Base-by-base conservation (phyloP, 2,329 filamentous ascomycete genomes). In the Xylaria sp. region DNA sequence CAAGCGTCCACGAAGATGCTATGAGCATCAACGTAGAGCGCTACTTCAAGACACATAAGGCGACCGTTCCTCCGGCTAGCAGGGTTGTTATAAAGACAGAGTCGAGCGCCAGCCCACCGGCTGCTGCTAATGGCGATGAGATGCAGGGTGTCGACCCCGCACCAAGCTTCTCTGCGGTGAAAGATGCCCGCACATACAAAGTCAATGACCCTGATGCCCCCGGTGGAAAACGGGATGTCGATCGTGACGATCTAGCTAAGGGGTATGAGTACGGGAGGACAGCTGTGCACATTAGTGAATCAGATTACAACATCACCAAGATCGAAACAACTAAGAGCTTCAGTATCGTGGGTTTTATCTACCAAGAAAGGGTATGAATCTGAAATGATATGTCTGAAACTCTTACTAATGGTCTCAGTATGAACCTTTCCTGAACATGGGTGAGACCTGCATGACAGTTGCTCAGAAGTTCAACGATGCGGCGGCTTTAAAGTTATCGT, bases 251-350 rank as follows among this genome's bases (percentile, higher is more conserved):
- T 15, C 83, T 99, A 38, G 92, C 92, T n/a, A 96, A 93, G 75
- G 95, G 95, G 0, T 99, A 94, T 72, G 89, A 92, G 72, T 99
- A 99, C 74, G 95, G 95, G 47, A 86, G 93, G 60, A 97, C 94
- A 0, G 92, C 92, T 2, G 94, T 99, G 1, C 89, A 91, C 68
- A 97, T 99, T 69, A 92, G 87, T 67, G 89, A 94, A 69, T 90
- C 90, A 0, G 94, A 99, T 71, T 85, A 90, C 74, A 92, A 94
- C 69, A 88, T 97, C 60, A 96, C 92, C n/a, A 93, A 91, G 67
- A 83, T 97, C 35, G 89, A 96, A 71, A 95, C 92, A 0, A 77
- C 80, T 9, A 89, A 90, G 61, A 84, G 85, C 7, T 87, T 98
- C 60, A 89, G 92, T 3, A 89, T 99, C 43, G 80, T 99, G 54